A percentile compares a stretch with the other conserved stretches of the same genome.
phyloP scores from a whole-genome alignment of 441 rosid genomes.

The Pelargonium myrrhifolium region DNA sequence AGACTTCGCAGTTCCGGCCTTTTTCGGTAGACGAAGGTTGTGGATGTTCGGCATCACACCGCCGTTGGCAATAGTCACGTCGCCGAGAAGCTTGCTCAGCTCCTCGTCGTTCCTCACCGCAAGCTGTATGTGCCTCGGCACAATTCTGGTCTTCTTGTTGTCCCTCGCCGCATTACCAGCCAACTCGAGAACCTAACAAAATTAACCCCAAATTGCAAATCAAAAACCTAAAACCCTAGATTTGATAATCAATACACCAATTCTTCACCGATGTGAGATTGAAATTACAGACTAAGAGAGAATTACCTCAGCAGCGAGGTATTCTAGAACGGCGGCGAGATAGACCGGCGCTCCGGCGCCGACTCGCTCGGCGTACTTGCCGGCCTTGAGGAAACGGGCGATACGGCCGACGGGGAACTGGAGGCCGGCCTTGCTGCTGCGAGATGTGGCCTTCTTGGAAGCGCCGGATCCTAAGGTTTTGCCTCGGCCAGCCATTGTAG shows the following conservation, averaged over 20 bases:
- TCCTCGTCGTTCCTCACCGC: slow-evolving; percentile 92
- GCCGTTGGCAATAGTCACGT: slow-evolving; percentile 85
- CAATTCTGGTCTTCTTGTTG: slow-evolving; percentile 85
- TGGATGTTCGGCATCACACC: slow-evolving; percentile 97
- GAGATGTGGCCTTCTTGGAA: slow-evolving; percentile 79
- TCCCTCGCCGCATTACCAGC: slow-evolving; percentile 94
- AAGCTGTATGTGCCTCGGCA: slow-evolving; percentile 84
- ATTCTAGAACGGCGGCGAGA: slow-evolving; percentile 88
- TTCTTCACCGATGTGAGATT: too few species aligned
- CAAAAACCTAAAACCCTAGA: too few species aligned
- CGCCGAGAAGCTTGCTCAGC: slow-evolving; percentile 84
- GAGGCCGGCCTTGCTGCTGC: slow-evolving; percentile 93
- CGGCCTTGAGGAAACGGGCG: slow-evolving; percentile 89
- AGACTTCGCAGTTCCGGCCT: slow-evolving; percentile 67
- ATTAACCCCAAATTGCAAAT: not conserved
- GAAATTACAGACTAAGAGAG: too few species aligned
- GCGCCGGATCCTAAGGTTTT: slow-evolving; percentile 82
- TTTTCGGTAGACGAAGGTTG: slow-evolving; percentile 81
- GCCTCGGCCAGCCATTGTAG: slow-evolving; percentile 78
- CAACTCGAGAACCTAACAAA: slow-evolving; percentile 67
- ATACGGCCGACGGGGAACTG: slow-evolving; percentile 95
- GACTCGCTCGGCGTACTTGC: slow-evolving; percentile 92
- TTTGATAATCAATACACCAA: too few species aligned
- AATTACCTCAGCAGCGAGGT: slow-evolving; percentile 94
- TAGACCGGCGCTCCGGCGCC: slow-evolving; percentile 98